Base-by-base conservation (phyloP, 306 rosid species). In the Castanea crenata region DNA sequence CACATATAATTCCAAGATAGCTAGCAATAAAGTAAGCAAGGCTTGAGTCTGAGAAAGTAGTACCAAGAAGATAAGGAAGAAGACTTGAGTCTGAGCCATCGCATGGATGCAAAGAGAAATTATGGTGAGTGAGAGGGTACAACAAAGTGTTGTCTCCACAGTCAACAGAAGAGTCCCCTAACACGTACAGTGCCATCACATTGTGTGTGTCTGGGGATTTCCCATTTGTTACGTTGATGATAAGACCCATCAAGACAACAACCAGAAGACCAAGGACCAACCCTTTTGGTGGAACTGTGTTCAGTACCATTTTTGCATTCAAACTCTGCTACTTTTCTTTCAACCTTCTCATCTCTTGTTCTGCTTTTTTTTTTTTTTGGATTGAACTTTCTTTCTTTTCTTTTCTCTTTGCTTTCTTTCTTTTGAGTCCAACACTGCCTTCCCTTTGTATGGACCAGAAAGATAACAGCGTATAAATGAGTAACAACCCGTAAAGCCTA, bases 121-220 rank as follows among this genome's bases (percentile, higher is more conserved):
- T 90, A 55, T 81, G 87, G 18, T 94, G 97, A 73, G 89, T 87
- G 11, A 85, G 81, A 76, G 93, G 90, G 83, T 92, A 92, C 84
- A 92, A 88, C 18, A 91, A 79, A 38, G 97, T 89, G 85, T 91
- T 88, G 61, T 86, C 87, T 27, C 98, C 97, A 34, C 97, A 92
- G 78, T 92, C 97, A 51, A 94, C 98, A 0, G 97, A 89, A 64
- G 98, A 94, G 86, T 94, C 97, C 11, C 98, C 97, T 77, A 94
- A 63, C 12, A 91, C 69, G 76, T 56, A 91, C 86, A 94, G 61
- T 18, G 96, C 92, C 2, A 85, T 81, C 10, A 68, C 79, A 59
- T 81, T 83, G 52, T 35, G 69, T 31, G 76, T 69, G 14, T 77
- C 67, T 15, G 46, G 41, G 58, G 19, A 16, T 70, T 67, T 84